Percentiles rank a stretch among this genome's conserved stretches.
Conservation (phyloP, 768 basidiomycete genomes). For the Agrocybe chaxingu region DNA sequence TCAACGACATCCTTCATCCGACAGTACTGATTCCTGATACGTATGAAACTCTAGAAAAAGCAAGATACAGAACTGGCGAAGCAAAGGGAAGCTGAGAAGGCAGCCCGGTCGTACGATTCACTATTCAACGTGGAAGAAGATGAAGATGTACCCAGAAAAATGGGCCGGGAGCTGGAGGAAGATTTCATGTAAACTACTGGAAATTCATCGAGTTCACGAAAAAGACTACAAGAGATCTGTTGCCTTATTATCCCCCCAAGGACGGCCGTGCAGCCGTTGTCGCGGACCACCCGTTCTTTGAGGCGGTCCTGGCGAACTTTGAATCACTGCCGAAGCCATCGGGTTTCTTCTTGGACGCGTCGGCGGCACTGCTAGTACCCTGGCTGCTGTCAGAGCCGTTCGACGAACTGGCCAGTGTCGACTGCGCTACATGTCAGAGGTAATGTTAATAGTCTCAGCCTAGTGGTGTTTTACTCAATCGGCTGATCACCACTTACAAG, state of each 20-base stretch:
- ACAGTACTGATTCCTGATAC: not conserved
- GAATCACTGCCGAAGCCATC: constrained; percentile 8
- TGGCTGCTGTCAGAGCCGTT: no score
- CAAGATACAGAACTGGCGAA: constrained; percentile 73
- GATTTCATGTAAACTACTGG: constrained; percentile 71
- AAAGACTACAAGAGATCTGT: not conserved
- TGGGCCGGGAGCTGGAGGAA: constrained; percentile 76
- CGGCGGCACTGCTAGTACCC: no score
- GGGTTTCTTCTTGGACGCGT: not conserved
- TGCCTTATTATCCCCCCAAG: constrained; percentile 10
- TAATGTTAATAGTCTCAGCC: no score
- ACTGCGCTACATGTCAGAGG: no score
- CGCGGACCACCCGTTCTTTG: constrained; percentile 17
- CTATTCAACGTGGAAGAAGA: constrained; percentile 69
- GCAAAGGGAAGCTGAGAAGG: constrained; percentile 81
- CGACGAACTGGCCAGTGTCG: no score
- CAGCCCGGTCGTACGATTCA: constrained; percentile 80
- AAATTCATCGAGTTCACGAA: not conserved
- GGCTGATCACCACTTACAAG: not conserved
- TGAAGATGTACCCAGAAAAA: constrained; percentile 48
- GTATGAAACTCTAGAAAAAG: constrained; percentile 54
- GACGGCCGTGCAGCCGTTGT: constrained; percentile 19
- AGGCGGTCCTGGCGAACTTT: constrained; percentile 15
- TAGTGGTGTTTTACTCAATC: no score
- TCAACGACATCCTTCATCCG: constrained; percentile 21